phyloP scores from a whole-genome alignment of 345 rosid species.

The Salix arbutifolia region DNA sequence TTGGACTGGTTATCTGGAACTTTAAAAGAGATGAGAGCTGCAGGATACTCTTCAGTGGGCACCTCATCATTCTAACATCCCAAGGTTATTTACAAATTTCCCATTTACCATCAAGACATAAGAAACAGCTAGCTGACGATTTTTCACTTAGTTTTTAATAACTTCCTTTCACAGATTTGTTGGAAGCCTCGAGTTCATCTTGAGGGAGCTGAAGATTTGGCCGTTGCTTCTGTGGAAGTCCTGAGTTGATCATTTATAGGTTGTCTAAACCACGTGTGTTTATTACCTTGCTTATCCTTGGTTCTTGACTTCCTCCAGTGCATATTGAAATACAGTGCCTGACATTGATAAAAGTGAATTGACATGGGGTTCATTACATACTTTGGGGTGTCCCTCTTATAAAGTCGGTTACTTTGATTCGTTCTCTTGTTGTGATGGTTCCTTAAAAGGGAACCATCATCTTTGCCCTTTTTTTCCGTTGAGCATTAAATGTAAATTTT shows the following conservation, averaged over 20 bases:
- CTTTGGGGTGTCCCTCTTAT: not conserved
- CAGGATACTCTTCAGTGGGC: constrained; percentile 81
- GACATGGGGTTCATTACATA: not conserved
- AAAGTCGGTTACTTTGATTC: not conserved
- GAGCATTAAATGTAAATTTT: too few relatives aligned
- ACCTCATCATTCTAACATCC: constrained; percentile 57
- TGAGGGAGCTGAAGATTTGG: constrained; percentile 7
- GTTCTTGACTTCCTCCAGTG: constrained; percentile 14
- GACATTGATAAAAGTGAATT: not conserved
- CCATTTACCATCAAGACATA: not conserved
- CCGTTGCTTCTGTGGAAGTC: constrained; percentile 5
- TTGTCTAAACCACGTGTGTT: constrained; percentile 8
- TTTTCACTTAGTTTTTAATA: not conserved
- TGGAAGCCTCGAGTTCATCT: not conserved
- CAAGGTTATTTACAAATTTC: constrained; percentile 24
- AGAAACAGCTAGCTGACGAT: not conserved
- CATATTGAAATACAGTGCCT: constrained; percentile 6
- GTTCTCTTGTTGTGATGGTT: not conserved
- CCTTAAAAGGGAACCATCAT: too few relatives aligned
- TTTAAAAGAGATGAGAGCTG: constrained; percentile 81
- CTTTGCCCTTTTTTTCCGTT: too few relatives aligned
- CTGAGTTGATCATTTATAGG: constrained; percentile 3
- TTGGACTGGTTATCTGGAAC: constrained; percentile 88
- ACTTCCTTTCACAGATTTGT: constrained; percentile 3
- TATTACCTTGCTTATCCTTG: constrained; percentile 2